Percentiles rank a stretch among this genome's conserved stretches.
phyloP scores from a whole-genome alignment of 441 rosid genomes.

The Corymbia citriodora region DNA sequence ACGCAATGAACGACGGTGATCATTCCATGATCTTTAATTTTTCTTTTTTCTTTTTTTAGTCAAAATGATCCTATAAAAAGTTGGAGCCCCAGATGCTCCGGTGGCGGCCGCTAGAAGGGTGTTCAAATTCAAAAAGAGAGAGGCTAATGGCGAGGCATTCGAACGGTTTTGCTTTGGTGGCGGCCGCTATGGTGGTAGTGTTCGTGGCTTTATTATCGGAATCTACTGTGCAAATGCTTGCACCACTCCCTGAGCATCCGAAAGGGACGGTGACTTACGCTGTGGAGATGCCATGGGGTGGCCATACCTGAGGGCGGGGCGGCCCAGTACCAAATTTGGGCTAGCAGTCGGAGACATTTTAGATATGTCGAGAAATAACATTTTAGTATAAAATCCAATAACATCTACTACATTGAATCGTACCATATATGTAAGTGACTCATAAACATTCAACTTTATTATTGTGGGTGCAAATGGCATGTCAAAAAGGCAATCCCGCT shows the following conservation, averaged over 20 bases:
- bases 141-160: background rate
- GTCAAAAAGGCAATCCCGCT: background rate
- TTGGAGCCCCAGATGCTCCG: background rate
- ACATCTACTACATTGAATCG: too few relatives aligned
- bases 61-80: background rate
- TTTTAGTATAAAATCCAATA: too few relatives aligned
- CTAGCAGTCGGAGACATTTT: too few relatives aligned
- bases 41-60: background rate
- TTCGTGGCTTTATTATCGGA: too few relatives aligned
- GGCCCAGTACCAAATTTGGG: background rate
- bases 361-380: too few relatives aligned
- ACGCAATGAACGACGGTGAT: background rate
- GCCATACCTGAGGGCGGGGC: background rate
- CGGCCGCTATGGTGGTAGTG: fast-evolving
- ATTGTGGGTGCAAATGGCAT: background rate
- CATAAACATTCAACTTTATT: too few relatives aligned
- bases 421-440: too few relatives aligned
- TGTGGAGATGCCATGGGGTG: background rate
- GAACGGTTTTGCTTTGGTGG: background rate
- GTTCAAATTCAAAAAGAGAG: background rate
- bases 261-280: background rate
- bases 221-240: fast-evolving
- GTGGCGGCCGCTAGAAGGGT: background rate
- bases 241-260: background rate
- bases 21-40: background rate